Conservation (phyloP, 129 eudicot species). For the Scalesia atractyloides region DNA sequence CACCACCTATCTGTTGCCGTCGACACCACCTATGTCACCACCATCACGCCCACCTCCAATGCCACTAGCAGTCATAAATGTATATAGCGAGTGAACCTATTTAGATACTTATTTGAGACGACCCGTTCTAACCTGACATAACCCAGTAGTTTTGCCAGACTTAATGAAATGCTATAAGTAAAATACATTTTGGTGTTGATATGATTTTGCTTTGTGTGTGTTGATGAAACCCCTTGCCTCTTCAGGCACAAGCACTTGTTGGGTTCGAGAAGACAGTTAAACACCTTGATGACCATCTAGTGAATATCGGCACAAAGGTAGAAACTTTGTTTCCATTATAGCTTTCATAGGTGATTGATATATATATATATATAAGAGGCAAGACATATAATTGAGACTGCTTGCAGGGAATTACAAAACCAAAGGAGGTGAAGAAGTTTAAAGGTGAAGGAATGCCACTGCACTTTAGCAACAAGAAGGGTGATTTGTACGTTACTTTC, state of each 20-base stretch:
- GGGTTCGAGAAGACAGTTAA: slow-evolving; percentile 85
- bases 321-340: background rate
- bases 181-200: background rate
- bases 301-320: slow-evolving; percentile 79
- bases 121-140: background rate
- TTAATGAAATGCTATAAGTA: background rate
- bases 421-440: slow-evolving; percentile 87
- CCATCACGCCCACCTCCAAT: background rate
- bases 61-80: background rate
- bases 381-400: no score
- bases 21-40: background rate
- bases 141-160: no score
- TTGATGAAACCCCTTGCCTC: background rate
- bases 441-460: slow-evolving; percentile 99
- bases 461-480: slow-evolving; percentile 85
- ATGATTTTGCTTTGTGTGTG: background rate
- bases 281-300: slow-evolving; percentile 90
- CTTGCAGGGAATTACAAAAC: slow-evolving; percentile 76
- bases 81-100: background rate
- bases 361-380: no score
- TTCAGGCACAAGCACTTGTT: slow-evolving; percentile 91
- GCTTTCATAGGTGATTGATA: no score
- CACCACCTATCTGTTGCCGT: background rate
- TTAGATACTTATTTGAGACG: background rate
- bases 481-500: slow-evolving; percentile 78